A percentile compares a stretch with the other conserved stretches of the same genome.
Evolutionary conservation across 257 asterid genomes (phyloP).

Genomic region (Solanum clarkiae): DNA sequence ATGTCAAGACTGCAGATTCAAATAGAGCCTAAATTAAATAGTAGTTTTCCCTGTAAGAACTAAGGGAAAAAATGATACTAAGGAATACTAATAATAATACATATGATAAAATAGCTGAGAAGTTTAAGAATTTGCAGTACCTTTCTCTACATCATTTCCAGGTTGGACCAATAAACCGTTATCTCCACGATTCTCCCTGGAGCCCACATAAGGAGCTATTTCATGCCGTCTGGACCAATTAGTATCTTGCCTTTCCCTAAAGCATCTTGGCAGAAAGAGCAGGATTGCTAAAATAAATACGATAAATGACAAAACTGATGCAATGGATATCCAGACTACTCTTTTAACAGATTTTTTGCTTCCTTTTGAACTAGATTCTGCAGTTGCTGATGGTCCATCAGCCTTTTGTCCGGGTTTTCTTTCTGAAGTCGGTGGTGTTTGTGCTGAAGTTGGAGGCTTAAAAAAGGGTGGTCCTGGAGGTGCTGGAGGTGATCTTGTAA

Average conservation of each 20-base stretch:
- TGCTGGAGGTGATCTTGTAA: slow-evolving; percentile 37
- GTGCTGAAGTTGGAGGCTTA: slow-evolving; percentile 21
- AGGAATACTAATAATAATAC: background rate
- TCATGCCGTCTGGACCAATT: slow-evolving; percentile 67
- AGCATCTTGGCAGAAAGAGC: slow-evolving; percentile 70
- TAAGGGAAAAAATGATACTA: background rate
- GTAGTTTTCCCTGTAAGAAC: background rate
- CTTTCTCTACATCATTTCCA: slow-evolving; percentile 53
- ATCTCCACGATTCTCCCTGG: slow-evolving; percentile 55
- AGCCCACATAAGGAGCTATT: slow-evolving; percentile 62
- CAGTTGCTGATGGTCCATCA: slow-evolving; percentile 61
- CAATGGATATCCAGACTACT: slow-evolving; percentile 78
- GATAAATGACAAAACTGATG: slow-evolving; percentile 44
- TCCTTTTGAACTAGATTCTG: slow-evolving; percentile 34
- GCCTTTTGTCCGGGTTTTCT: slow-evolving; percentile 38
- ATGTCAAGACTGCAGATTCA: background rate
- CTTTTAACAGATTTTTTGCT: slow-evolving; percentile 43
- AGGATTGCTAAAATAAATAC: slow-evolving; percentile 53
- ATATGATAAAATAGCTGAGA: background rate
- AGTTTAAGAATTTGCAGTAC: slow-evolving; percentile 15
- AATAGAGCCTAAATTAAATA: background rate
- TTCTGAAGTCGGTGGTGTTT: slow-evolving; percentile 37
- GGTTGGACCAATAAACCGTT: slow-evolving; percentile 39
- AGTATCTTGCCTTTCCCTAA: slow-evolving; percentile 37
- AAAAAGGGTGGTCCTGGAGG: slow-evolving; percentile 61